These are phyloP conservation scores for Ploettnerulaceae sp. DNA, from an alignment of 2,329 filamentous ascomycete genomes.

Conservation along the genomic window DNA sequence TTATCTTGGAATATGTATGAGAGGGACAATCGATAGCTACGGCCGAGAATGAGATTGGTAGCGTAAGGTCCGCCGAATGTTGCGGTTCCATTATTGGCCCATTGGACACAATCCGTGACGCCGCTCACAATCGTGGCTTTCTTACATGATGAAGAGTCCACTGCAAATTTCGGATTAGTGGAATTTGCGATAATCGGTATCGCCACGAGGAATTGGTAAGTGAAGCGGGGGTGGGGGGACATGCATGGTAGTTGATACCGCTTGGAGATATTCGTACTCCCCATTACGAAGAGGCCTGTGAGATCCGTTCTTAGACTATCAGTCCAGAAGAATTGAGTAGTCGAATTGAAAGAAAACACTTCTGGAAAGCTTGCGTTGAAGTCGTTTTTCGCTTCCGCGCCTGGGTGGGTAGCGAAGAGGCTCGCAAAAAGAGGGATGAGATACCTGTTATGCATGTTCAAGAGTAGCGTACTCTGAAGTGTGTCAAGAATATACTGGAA, in stretches of 20 bases:
- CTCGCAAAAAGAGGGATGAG: too few species aligned
- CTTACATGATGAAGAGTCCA: neutral
- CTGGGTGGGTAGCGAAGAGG: neutral
- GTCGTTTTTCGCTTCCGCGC: neutral
- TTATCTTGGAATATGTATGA: neutral
- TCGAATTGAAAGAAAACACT: neutral
- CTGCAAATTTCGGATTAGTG: neutral
- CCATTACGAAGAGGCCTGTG: neutral
- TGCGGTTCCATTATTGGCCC: neutral
- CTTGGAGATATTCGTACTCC: neutral
- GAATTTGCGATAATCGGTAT: neutral
- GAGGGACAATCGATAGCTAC: neutral
- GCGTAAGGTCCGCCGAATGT: neutral
- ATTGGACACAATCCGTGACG: neutral
- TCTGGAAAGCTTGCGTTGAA: neutral
- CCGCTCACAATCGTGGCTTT: neutral
- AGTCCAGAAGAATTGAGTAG: neutral
- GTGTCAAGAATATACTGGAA: neutral
- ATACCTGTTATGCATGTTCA: neutral
- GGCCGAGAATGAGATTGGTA: neutral
- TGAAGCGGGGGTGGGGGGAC: too few species aligned
- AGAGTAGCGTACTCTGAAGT: too few species aligned
- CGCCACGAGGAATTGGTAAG: too few species aligned
- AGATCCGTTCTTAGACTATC: neutral
- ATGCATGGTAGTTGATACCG: neutral